Base-by-base conservation (phyloP, 1,139 yeast species). In the Hansenula lynferdii region DNA sequence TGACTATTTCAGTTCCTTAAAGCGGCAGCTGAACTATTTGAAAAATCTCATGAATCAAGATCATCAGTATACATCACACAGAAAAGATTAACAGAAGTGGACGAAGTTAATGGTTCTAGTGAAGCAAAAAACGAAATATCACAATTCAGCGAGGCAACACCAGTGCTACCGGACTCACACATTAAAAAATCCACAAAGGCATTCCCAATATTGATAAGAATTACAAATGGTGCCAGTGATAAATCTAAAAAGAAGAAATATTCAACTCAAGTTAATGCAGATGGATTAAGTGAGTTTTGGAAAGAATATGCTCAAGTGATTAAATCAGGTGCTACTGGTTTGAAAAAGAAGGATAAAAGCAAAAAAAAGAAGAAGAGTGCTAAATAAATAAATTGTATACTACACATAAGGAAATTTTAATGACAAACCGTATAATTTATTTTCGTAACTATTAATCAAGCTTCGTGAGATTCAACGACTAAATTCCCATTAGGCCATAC, bases 281-380 rank as follows among this genome's bases (percentile, higher is more conserved):
- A 67, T 5, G 64, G 71, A 16, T 64, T 85, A 48, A 84, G 79
- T 42, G 63, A 64, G 45, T 85, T 85, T 56, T 85, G 95, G 95
- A 59, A 61, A 28, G 77, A 75, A 30, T 85, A 85, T 57, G 65
- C 84, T 1, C 78, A 75, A 34, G 74, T 74, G 0, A 68, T 85
- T 42, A 85, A 84, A 56, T 57, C 65, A 22, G 87, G 82, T 6
- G 72, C 77, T 58, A 62, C 65, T 9, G 85, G 85, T 4, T 64
- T 80, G 54, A 67, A 71, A 47, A 77, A 76, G 68, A 79, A 79
- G 64, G 81, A 77, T 45, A 78, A 79, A 64, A 77, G 75, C 65
- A 78, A 76, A 67, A 64, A 61, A 46, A 51, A 48, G 48, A 49
- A 48, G 43, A 49, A 47, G 41, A 35, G 41, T 26, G 21, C 45